Evolutionary conservation across 2,329 filamentous ascomycete genomes (phyloP).

Genomic region (Pestalotiopsis fici): DNA sequence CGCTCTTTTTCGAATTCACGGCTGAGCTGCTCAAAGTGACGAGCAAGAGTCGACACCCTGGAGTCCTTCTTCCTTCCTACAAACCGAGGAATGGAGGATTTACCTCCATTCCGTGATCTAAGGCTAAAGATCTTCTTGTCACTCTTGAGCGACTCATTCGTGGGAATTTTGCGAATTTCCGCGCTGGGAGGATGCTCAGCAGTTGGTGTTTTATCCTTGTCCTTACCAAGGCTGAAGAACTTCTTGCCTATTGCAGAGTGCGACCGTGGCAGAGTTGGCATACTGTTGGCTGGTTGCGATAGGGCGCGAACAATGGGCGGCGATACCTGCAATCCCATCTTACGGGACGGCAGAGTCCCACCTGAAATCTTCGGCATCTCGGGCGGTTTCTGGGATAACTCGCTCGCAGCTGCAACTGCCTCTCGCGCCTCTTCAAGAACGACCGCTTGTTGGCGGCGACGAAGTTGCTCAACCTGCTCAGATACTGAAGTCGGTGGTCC

Average conservation of each 20-base stretch:
- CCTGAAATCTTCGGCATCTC: slow-evolving; percentile 20
- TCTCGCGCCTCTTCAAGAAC: slow-evolving; percentile 29
- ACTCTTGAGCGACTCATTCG: slow-evolving; percentile 44
- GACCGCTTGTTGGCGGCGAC: slow-evolving; percentile 46
- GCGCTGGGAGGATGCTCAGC: slow-evolving; percentile 25
- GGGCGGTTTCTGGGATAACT: slow-evolving; percentile 11
- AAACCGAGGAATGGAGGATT: slow-evolving; percentile 88
- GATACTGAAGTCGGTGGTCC: slow-evolving; percentile 22
- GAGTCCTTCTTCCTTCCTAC: slow-evolving; percentile 72
- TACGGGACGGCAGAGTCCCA: slow-evolving; percentile 44
- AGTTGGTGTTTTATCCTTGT: slow-evolving; percentile 24
- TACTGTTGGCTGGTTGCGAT: slow-evolving; percentile 46
- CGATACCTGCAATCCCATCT: slow-evolving; percentile 44
- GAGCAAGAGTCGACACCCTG: slow-evolving; percentile 87
- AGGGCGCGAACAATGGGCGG: slow-evolving; percentile 55
- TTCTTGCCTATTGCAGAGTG: slow-evolving; percentile 46
- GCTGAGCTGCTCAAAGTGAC: slow-evolving; percentile 95
- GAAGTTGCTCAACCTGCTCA: slow-evolving; percentile 41
- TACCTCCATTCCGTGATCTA: slow-evolving; percentile 63
- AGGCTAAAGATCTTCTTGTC: slow-evolving; percentile 70
- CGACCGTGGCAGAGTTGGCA: slow-evolving; percentile 44
- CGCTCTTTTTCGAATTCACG: slow-evolving; percentile 96
- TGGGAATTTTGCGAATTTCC: slow-evolving; percentile 32
- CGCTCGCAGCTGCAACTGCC: slow-evolving; percentile 20
- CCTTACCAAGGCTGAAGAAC: slow-evolving; percentile 28